Base-by-base conservation (phyloP, 148 eudicot genomes). In the Limonium bicolor region DNA sequence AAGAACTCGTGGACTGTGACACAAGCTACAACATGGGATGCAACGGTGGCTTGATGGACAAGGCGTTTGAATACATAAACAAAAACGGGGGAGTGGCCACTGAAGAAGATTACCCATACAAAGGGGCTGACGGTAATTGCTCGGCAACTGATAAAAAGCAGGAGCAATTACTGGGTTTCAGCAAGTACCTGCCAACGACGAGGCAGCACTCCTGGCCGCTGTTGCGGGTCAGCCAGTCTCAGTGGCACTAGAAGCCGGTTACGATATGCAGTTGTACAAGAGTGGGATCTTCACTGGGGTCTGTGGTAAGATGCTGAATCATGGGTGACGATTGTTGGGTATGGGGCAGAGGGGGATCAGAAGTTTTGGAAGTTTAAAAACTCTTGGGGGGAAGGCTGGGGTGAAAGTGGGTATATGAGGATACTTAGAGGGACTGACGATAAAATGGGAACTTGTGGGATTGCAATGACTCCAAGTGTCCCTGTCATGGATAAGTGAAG, bases 201-300 rank as follows among this genome's bases (percentile, higher is more conserved):
- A 74, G 56, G 15, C 13, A 22, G 48, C 42, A 13, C 58, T 82
- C 24, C 48, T 44, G 62, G 69, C 65, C 2, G 72, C 62, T 53
- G 82, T 64, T 16, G 65, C 82, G 22, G 48, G 37, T 12, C 86
- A 78, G 38, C 86, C 94, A 3, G 66, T 82, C 30, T 59, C 82
- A 5, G 86, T 69, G 9, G 82, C 82, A 24, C 46, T 74, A 50
- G 94, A 78, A 20, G 6, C 48, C 2, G 31, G 48, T 11, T 24
- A 4, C 1, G 5, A 28, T 4, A 23, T 43, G 13, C 48, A 43
- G 19, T 19, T 43, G 8, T 43, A 43, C 4, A 25, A 24, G 1
- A 2, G 4, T 3, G 48, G 48, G 7, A 25, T 43, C n/a, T 25
- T 43, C 18, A 25, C 24, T 14, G 48, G 48, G 10, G 13, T 0